Evolutionary conservation across 306 rosid species (phyloP), one percentile per base, ranked within the genome.

Genomic region (Trifolium dubium): DNA sequence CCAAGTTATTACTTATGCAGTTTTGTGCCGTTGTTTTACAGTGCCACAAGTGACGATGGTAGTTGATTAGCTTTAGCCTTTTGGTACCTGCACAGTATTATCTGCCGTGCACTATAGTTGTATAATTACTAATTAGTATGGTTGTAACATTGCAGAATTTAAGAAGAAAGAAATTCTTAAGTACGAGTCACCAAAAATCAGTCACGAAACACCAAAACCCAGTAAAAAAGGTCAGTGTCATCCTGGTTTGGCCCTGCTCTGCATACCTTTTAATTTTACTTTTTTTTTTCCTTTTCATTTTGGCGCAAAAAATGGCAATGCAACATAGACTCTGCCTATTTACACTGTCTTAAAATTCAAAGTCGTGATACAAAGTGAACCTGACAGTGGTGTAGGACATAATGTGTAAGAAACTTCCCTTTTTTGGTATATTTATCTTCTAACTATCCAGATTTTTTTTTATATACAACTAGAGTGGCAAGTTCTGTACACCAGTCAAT

Each of bases 401-500:
- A 34, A n/a, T 32, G 7, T 53, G 15, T 8, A 59, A 75, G 54
- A 31, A 53, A 10, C 44, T 81, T 61, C 50, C 78, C 55, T 49
- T 78, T 72, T 14, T 43, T 13, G 19, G 39, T 40, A 39, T 58
- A 17, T 31, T 6, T 56, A 62, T 71, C 62, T 43, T 64, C 77
- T 67, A 53, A 73, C 74, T 55, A 62, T 79, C 71, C 43, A 13
- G 81, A 29, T 3, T 3, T 34, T 56, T 56, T 31, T 51, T 10
- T 59, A 4, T 76, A 40, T 75, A 51, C 65, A 56, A 70, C 70
- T 77, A 93, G 98, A 89, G 74, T 93, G 89, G 92, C 90, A 82
- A 81, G 93, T 83, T 59, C 73, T 93, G 63, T 89, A 93, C 88
- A 90, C 98, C 18, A 74, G 91, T 54, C 92, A 93, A 72, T 11